Conservation (phyloP, 2,329 filamentous ascomycete genomes). For the Rhytidhysteron rufulum region DNA sequence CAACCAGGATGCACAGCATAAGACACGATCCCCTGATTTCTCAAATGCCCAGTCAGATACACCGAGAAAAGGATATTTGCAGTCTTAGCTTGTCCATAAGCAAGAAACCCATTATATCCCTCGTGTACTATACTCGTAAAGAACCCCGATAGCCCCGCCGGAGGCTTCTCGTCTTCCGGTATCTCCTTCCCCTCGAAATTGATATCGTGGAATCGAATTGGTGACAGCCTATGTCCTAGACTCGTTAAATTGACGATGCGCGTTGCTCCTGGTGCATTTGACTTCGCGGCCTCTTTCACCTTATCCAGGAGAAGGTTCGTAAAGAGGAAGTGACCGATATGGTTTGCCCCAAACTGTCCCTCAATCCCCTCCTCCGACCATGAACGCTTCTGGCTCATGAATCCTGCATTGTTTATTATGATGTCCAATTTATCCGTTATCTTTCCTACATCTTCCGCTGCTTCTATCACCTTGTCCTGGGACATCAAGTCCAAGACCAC, state of each 20-base stretch:
- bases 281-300: slow-evolving; percentile 29
- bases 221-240: slow-evolving; percentile 24
- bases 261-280: slow-evolving; percentile 23
- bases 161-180: slow-evolving; percentile 21
- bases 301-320: slow-evolving; percentile 41
- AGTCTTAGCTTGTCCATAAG: slow-evolving; percentile 29
- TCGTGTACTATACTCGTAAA: slow-evolving; percentile 11
- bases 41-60: slow-evolving; percentile 16
- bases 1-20: slow-evolving; percentile 32
- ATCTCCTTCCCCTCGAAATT: slow-evolving; percentile 33
- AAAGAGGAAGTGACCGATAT: slow-evolving; percentile 47
- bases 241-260: slow-evolving; percentile 28
- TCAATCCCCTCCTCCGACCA: slow-evolving; percentile 45
- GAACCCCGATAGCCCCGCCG: slow-evolving; percentile 11
- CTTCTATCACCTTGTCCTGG: slow-evolving; percentile 31
- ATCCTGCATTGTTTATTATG: slow-evolving; percentile 44
- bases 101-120: slow-evolving; percentile 20
- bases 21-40: slow-evolving; percentile 18
- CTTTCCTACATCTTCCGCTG: slow-evolving; percentile 26
- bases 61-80: slow-evolving; percentile 30
- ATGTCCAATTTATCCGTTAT: slow-evolving; percentile 37
- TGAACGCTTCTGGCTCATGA: slow-evolving; percentile 26
- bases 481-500: slow-evolving; percentile 38
- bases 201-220: slow-evolving; percentile 42
- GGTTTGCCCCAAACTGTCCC: slow-evolving; percentile 46